Base-by-base conservation (phyloP, 768 basidiomycete genomes). In the Rickenella mellea region DNA sequence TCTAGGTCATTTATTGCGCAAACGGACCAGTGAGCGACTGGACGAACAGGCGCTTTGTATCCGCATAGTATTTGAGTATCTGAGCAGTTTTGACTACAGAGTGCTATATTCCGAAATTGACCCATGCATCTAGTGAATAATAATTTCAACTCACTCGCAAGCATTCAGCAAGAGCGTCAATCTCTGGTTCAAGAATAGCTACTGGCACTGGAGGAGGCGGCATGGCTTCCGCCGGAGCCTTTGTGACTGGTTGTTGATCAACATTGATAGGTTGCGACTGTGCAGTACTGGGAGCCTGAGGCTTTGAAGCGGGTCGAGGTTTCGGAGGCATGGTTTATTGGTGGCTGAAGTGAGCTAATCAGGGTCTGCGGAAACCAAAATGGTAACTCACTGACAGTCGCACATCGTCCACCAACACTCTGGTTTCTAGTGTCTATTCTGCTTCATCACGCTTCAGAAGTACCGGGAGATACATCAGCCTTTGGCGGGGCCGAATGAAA, bases 41-140 rank as follows among this genome's bases (percentile, higher is more conserved):
- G 27, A 61, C 78, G 48, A 53, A 85, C 85, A 86, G 65, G 63
- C 68, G 74, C 47, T 66, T 70, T 32, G 76, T 64, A 47, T 85
- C 80, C 1, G 73, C 67, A 52, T 83, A 79, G 54, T 83, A 87
- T 6, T 67, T 63, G 50, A 83, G 81, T 12, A 88, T 67, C 52
- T 86, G 76, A 5, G 74, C 83, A 2, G 82, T 79, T 57, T 77
- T 83, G 4, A 84, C 62, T 5, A 77, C 70, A n/a, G 77, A 74
- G 50, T 75, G 76, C 82, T 70, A 41, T 15, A 44, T 27, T 25
- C 22, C 14, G 21, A 17, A 39, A 40, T 15, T 31, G 25, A 17
- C 24, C 54, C 15, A 47, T 30, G 10, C 29, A 4, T 12, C n/a
- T 10, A 6, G 32, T 36, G 7, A 27, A 12, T 27, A 6, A 17